These are phyloP conservation scores for Aspergillus quadrilineatus DNA, from an alignment of 2,329 filamentous ascomycete species.

Conservation along the genomic window DNA sequence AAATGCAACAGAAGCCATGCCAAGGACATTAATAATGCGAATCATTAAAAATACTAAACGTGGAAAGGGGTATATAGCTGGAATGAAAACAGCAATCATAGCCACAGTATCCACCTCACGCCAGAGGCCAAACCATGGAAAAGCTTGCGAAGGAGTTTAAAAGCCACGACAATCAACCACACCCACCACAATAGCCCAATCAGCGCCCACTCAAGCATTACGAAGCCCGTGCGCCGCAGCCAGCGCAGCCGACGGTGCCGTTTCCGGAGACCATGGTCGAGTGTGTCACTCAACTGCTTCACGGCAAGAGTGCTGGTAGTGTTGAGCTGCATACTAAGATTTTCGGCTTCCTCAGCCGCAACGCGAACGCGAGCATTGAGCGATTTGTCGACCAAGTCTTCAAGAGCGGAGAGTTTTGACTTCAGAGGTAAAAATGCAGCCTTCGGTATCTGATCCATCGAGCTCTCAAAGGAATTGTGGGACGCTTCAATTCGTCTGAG, in stretches of 20 bases:
- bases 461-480: constrained; percentile 44
- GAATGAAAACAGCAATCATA: constrained; percentile 47
- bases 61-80: constrained; percentile 3
- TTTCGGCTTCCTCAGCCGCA: constrained; percentile 76
- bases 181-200: constrained; percentile 92
- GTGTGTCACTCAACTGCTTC: constrained; percentile 75
- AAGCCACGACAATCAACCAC: constrained; percentile 82
- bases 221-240: constrained; percentile 73
- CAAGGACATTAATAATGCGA: background rate
- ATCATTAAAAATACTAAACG: background rate
- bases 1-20: background rate
- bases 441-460: constrained; percentile 49
- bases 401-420: constrained; percentile 44
- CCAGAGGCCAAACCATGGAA: constrained; percentile 60
- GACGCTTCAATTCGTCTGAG: constrained; percentile 49
- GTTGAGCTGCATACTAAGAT: constrained; percentile 71
- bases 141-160: constrained; percentile 64
- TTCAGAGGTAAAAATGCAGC: constrained; percentile 47
- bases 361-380: constrained; percentile 62
- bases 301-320: constrained; percentile 75
- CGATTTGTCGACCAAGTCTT: constrained; percentile 48
- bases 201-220: constrained; percentile 80
- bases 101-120: constrained; percentile 81
- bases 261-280: constrained; percentile 68
- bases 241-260: constrained; percentile 72